Conservation (phyloP, 163 green algal genomes). For the Trebouxia gelatinosa region DNA sequence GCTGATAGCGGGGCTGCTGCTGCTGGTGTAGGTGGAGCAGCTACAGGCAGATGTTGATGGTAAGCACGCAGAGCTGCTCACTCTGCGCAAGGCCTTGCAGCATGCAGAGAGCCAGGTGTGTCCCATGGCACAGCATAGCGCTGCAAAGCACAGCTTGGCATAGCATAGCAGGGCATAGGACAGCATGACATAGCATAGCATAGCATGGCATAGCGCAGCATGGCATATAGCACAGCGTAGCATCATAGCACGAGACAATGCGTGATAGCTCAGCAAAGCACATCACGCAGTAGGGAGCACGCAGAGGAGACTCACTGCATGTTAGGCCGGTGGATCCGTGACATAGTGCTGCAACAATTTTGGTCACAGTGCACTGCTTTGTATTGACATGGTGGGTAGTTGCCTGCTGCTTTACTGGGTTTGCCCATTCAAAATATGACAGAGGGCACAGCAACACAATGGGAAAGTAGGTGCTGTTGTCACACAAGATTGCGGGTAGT, state of each 20-base stretch:
- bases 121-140: neutral
- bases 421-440: too few relatives aligned
- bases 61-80: conserved; percentile 8
- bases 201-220: neutral
- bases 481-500: neutral
- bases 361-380: too few relatives aligned
- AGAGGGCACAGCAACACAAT: too few relatives aligned
- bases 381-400: too few relatives aligned
- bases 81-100: conserved; percentile 8
- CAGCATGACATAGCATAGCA: neutral
- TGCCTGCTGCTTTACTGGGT: too few relatives aligned
- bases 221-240: neutral
- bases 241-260: neutral
- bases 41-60: conserved; percentile 2
- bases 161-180: neutral
- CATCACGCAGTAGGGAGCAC: too few relatives aligned
- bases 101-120: conserved; percentile 14
- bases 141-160: neutral
- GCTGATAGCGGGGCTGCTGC: neutral
- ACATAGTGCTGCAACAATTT: too few relatives aligned
- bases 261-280: neutral
- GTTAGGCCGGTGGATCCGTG: too few relatives aligned
- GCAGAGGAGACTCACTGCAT: too few relatives aligned
- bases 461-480: too few relatives aligned
- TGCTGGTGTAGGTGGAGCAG: neutral